Evolutionary conservation across 306 rosid genomes (phyloP), one percentile per base, ranked within the genome.

Genomic region (Cyclanthera cordifolia): DNA sequence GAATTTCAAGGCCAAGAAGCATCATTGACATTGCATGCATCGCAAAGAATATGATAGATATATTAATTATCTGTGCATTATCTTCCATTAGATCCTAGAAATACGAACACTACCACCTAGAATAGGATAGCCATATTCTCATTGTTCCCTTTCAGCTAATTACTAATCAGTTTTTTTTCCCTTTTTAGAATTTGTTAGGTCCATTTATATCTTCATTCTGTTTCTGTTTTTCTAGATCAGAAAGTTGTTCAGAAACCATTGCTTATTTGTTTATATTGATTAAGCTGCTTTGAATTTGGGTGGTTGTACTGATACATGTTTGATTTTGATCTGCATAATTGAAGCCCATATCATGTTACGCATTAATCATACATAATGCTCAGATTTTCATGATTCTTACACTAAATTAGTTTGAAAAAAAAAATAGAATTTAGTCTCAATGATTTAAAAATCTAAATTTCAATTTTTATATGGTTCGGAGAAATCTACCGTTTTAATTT

Each of bases 1-100:
- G 86, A 83, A 73, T 83, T 78, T 78, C 76, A 85, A 27, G 32
- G 82, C 78, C 83, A 82, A 76, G 84, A 79, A 57, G 63, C 72
- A 17, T 69, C 84, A 55, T 49, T 76, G 75, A 67, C 82, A 75
- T 51, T 77, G 69, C 79, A 80, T 15, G 52, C 81, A 4, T 80
- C 81, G 23, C 83, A 79, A 72, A 74, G 88, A 61, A 75, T 81
- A 39, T 79, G 70, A 73, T 55, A 46, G 55, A 71, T 9, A 30
- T 16, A 34, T 34, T 58, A 16, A 30, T 16, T 25, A 16, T 49
- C 54, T 21, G 10, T 20, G 58, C 58, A 8, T 52, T 30, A 10
- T 53, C 30, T 51, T 53, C 58, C 58, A 20, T 27, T 20, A 53
- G 58, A 53, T 52, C 56, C 59, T 59, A 59, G 30, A 39, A 39